Percentiles rank a stretch among this genome's conserved stretches.
Conservation (phyloP, 2,329 filamentous ascomycete species). For the Septoria petroselini region DNA sequence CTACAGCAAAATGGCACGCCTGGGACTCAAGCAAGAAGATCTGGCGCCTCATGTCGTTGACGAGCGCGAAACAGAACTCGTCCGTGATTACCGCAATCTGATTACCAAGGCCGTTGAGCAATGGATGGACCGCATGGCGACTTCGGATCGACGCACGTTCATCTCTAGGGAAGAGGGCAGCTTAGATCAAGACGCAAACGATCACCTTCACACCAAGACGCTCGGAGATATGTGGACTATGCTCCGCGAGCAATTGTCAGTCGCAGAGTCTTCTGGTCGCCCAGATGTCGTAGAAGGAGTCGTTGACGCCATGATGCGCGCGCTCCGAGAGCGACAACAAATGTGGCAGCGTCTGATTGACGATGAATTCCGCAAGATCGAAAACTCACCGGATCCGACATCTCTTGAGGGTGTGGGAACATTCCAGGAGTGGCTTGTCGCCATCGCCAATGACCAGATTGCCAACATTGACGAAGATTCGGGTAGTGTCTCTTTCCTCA, state of each 20-base stretch:
- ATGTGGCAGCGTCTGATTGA: slow-evolving; percentile 86
- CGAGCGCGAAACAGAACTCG: slow-evolving; percentile 81
- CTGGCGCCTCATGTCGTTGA: slow-evolving; percentile 84
- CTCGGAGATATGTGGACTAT: slow-evolving; percentile 96
- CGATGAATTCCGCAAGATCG: slow-evolving; percentile 75
- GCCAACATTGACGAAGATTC: slow-evolving; percentile 89
- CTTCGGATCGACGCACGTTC: slow-evolving; percentile 78
- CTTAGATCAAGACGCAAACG: slow-evolving; percentile 82
- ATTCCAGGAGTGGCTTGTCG: slow-evolving; percentile 85
- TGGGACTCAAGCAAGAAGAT: slow-evolving; percentile 73
- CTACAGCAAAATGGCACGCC: slow-evolving; percentile 89
- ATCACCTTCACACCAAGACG: slow-evolving; percentile 87
- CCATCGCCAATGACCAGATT: slow-evolving; percentile 97
- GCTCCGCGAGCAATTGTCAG: slow-evolving; percentile 86
- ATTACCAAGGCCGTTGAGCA: slow-evolving; percentile 95
- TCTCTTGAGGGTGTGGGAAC: slow-evolving; percentile 70
- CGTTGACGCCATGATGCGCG: slow-evolving; percentile 90
- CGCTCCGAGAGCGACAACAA: slow-evolving; percentile 76
- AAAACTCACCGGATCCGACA: slow-evolving; percentile 53
- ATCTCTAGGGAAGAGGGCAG: slow-evolving; percentile 73
- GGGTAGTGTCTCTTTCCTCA: slow-evolving; percentile 74
- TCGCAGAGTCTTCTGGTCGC: slow-evolving; percentile 78
- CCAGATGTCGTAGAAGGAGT: slow-evolving; percentile 92
- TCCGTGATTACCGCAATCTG: slow-evolving; percentile 88
- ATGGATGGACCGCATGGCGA: slow-evolving; percentile 93